Conservation (phyloP, 257 asterid species). For the Nicotiana undulata region DNA sequence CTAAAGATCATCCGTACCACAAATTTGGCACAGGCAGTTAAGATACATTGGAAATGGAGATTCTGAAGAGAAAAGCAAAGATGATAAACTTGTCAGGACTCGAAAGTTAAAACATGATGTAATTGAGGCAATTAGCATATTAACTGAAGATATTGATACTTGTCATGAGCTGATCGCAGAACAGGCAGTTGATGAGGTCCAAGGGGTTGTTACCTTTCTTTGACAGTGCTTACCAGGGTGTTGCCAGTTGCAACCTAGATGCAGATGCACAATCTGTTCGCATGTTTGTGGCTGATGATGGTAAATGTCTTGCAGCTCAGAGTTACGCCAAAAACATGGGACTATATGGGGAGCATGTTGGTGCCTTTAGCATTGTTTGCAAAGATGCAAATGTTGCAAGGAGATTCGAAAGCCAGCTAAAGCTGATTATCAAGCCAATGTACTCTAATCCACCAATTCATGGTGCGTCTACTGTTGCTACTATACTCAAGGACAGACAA, state of each 20-base stretch:
- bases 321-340: slow-evolving; percentile 94
- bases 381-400: slow-evolving; percentile 47
- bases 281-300: slow-evolving; percentile 79
- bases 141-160: slow-evolving; percentile 82
- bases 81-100: slow-evolving; percentile 59
- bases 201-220: no score
- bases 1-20: slow-evolving; percentile 82
- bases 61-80: slow-evolving; percentile 5
- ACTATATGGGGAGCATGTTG: slow-evolving; percentile 80
- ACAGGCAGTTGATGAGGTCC: no score
- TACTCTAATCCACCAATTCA: slow-evolving; percentile 80
- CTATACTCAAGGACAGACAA: slow-evolving; percentile 57
- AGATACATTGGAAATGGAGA: slow-evolving; percentile 73
- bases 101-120: slow-evolving; percentile 92
- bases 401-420: slow-evolving; percentile 75
- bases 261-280: slow-evolving; percentile 66
- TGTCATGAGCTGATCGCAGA: slow-evolving; percentile 94
- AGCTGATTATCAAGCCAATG: slow-evolving; percentile 80
- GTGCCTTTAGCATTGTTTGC: slow-evolving; percentile 80
- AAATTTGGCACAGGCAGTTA: slow-evolving; percentile 87
- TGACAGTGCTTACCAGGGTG: no score
- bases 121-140: slow-evolving; percentile 87
- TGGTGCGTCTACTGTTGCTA: slow-evolving; percentile 70
- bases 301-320: slow-evolving; percentile 75
- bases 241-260: slow-evolving; percentile 86